A percentile compares a stretch with the other conserved stretches of the same genome.
Conservation (phyloP, 306 rosid genomes). For the Prunus salicina region DNA sequence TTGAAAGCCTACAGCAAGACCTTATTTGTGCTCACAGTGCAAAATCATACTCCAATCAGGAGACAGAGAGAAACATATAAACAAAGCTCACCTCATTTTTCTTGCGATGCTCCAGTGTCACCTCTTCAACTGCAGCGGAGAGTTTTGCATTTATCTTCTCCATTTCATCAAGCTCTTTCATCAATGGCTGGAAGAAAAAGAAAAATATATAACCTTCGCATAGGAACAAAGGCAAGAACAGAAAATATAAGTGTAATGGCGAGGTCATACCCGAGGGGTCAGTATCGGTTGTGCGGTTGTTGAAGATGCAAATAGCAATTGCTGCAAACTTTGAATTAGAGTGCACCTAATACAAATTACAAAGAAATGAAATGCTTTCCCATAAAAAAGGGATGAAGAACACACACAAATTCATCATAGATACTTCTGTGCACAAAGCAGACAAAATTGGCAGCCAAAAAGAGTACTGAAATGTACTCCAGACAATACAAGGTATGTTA, state of each 20-base stretch:
- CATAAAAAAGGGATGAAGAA: not conserved
- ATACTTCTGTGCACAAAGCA: not conserved
- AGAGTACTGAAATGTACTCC: no score
- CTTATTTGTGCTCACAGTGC: not conserved
- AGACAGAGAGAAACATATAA: not conserved
- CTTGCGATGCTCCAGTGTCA: constrained; percentile 90
- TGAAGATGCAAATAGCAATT: constrained; percentile 89
- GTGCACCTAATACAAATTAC: constrained; percentile 56
- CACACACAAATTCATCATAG: not conserved
- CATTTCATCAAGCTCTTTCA: constrained; percentile 99
- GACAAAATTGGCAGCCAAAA: not conserved
- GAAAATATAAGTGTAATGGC: constrained; percentile 14
- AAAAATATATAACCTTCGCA: constrained; percentile 14
- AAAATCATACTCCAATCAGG: not conserved
- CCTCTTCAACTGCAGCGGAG: constrained; percentile 92
- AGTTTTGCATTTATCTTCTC: constrained; percentile 87
- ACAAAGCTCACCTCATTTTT: constrained; percentile 67
- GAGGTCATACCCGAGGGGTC: constrained; percentile 77
- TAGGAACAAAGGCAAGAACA: constrained; percentile 12
- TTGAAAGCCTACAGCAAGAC: not conserved
- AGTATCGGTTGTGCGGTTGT: constrained; percentile 95
- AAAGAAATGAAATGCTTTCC: not conserved
- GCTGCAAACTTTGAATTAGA: constrained; percentile 92
- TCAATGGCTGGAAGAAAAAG: constrained; percentile 52
- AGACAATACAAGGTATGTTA: not conserved